Base-by-base conservation (phyloP, 2,329 filamentous ascomycete species). In the Nectriaceae sp. region DNA sequence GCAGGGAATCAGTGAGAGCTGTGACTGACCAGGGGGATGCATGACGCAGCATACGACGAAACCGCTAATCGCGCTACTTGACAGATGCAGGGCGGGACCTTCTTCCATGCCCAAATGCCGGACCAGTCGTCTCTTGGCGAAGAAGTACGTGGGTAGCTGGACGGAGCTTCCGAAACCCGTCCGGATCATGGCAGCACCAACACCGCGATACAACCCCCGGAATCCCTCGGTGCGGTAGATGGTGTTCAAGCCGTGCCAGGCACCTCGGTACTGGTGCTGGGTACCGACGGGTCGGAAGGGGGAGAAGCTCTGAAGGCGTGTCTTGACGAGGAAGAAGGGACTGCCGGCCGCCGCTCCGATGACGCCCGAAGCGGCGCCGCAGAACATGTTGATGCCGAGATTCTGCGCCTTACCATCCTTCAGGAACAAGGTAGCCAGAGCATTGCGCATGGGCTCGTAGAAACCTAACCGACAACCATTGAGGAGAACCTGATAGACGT, bases 311-410 rank as follows among this genome's bases (percentile, higher is more conserved):
- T 99, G 94, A 49, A 99, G 78, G 37, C 94, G 84, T 3, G 94
- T 99, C 78, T 99, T 99, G 69, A 97, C 88, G 46, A 99, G 83
- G 80, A 99, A 99, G 73, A 99, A 97, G 3, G 94, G 94, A 45
- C 90, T 96, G 33, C 93, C 94, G 19, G 89, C 88, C n/a, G 89
- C 89, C 8, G 93, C 94, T 57, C 94, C 94, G 49, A 99, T 81
- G 54, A 99, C 84, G 45, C 94, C 94, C 3, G 91, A 96, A 11
- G 83, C 76, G 18, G 94, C 94, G 60, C 94, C 94, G 47, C 90
- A 88, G 68, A 97, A 87, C 76, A 99, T 90, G 75, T 99, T 99
- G 72, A 97, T 82, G 29, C 84, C 88, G 49, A 97, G 80, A 59
- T 85, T 93, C 71, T 99, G 94, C 21, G 86, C 80, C n/a, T 79